phyloP scores from a whole-genome alignment of 2,329 filamentous ascomycete species.

The Aquanectria penicillioides region DNA sequence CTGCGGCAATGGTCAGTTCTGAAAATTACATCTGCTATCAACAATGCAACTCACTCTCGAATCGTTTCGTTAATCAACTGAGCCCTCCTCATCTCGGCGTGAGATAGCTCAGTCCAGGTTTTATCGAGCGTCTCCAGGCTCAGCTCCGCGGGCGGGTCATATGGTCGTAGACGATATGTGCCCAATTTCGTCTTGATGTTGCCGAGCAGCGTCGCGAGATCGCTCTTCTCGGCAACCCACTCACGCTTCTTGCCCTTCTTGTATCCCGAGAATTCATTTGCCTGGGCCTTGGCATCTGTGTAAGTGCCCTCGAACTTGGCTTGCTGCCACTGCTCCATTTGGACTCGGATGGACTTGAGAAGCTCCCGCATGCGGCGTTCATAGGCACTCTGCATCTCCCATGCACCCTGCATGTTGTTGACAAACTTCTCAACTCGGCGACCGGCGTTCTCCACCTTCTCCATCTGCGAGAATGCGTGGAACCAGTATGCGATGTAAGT shows the following conservation, averaged over 20 bases:
- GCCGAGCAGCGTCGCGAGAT: slow-evolving; percentile 89
- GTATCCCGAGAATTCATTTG: slow-evolving; percentile 83
- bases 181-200: slow-evolving; percentile 99
- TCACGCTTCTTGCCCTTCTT: slow-evolving; percentile 90
- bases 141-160: slow-evolving; percentile 87
- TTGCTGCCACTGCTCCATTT: slow-evolving; percentile 80
- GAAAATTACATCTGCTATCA: neutral
- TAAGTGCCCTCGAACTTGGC: slow-evolving; percentile 93
- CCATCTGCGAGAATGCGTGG: slow-evolving; percentile 98
- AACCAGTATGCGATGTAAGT: slow-evolving; percentile 99
- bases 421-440: slow-evolving; percentile 98
- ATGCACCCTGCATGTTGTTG: slow-evolving; percentile 97
- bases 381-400: slow-evolving; percentile 99
- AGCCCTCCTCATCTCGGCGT: slow-evolving; percentile 86
- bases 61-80: slow-evolving; percentile 98
- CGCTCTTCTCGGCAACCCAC: slow-evolving; percentile 98
- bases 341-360: slow-evolving; percentile 76
- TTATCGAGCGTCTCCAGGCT: slow-evolving; percentile 83
- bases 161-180: slow-evolving; percentile 90
- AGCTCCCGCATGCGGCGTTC: slow-evolving; percentile 90
- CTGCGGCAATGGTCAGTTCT: slow-evolving; percentile 54
- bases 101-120: slow-evolving; percentile 83
- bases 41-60: slow-evolving; percentile 72
- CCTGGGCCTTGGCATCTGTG: slow-evolving; percentile 88
- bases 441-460: slow-evolving; percentile 97